Base-by-base conservation (phyloP, 2,329 filamentous ascomycete genomes). In the Apiospora pterosperma region DNA sequence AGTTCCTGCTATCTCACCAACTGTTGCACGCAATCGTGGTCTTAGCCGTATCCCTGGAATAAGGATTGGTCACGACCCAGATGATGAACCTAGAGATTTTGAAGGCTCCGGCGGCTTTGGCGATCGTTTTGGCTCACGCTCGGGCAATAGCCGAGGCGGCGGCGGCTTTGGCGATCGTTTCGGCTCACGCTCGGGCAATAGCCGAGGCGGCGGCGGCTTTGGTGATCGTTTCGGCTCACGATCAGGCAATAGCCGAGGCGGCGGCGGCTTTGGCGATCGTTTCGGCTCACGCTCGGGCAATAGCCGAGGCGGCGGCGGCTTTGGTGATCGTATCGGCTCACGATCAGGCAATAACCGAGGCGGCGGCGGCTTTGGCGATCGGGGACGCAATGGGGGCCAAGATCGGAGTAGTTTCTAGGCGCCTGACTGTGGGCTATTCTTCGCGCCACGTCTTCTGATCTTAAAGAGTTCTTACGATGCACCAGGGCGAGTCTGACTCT, bases 1-100 rank as follows among this genome's bases (percentile, higher is more conserved):
- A 59, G 80, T 83, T 7, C 88, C 88, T 1, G 65, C 66, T 2
- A 68, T 85, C 5, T 31, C 71, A 11, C 62, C 67, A 0, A 67
- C 28, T 25, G 10, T 66, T 10, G 74, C 70, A n/a, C 31, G 36
- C 2, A 70, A 68, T 25, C 70, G 73, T 62, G 61, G 75, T 75
- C 28, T 76, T 48, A 1, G 7, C 41, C 10, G 59, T 31, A 4
- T 80, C 69, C 63, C 58, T 6, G 75, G 75, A 8, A 11, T 76
- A 36, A 67, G 70, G 41, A 61, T 76, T 10, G 73, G 71, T 14
- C n/a, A 66, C 31, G 68, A 73, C 36, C 36, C 66, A 2, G 61
- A 62, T 2, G n/a, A n/a, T 3, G 10, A n/a, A 8, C 34, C 59
- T 21, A 36, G 36, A 34, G 62, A 38, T 58, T n/a, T 62, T 19